Conservation (phyloP, 1,284 basidiomycete genomes). For the Entoloma clypeatum region DNA sequence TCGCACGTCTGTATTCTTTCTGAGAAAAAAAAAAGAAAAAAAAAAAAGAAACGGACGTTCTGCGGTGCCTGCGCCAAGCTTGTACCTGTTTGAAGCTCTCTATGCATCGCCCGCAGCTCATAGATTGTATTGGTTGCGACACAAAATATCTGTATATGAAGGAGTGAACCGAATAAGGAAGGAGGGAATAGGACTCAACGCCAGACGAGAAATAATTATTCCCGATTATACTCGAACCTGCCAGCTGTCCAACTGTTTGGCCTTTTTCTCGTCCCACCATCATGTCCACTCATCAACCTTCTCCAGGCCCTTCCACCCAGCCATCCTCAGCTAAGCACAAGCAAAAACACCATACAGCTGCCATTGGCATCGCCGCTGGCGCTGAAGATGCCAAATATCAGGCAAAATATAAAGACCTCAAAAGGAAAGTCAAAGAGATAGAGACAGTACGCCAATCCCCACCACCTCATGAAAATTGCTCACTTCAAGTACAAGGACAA, state of each 20-base stretch:
- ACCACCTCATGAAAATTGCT: conserved; percentile 16
- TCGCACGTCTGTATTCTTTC: too few species aligned
- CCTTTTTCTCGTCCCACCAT: conserved; percentile 34
- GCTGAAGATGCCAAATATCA: conserved; percentile 88
- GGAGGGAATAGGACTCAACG: conserved; percentile 29
- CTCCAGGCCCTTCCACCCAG: conserved; percentile 43
- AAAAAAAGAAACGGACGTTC: too few species aligned
- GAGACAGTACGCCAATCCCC: conserved; percentile 58
- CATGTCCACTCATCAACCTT: conserved; percentile 56
- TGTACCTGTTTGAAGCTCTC: too few species aligned
- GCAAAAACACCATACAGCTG: conserved; percentile 47
- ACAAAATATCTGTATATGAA: conserved; percentile 8
- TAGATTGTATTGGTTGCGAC: conserved; percentile 7
- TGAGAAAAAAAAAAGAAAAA: too few species aligned
- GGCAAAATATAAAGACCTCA: conserved; percentile 86
- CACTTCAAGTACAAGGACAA: conserved; percentile 61
- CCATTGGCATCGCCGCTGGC: conserved; percentile 68
- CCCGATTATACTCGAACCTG: conserved; percentile 26
- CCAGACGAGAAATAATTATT: conserved; percentile 29
- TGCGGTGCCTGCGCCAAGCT: too few species aligned
- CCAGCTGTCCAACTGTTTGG: conserved; percentile 28
- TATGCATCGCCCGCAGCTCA: too few species aligned
- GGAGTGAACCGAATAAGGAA: conserved; percentile 32
- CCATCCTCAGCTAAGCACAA: conserved; percentile 42
- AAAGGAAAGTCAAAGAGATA: conserved; percentile 85